Conservation (phyloP, 2,329 filamentous ascomycete species). For the Fusarium robinianum region DNA sequence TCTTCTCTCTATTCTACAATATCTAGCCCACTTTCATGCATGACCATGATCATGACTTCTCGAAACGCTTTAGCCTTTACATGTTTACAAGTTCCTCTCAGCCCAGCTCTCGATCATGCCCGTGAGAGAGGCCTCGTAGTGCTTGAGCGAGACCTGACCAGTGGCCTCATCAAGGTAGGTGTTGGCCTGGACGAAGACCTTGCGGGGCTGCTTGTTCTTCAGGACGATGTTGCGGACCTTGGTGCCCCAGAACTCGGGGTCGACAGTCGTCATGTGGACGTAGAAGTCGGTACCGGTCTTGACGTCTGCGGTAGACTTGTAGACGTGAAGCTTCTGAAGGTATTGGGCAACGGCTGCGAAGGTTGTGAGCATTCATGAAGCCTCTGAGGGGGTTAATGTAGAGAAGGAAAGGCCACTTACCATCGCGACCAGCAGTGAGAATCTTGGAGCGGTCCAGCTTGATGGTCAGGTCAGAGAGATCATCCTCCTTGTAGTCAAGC, state of each 20-base stretch:
- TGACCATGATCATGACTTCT: slow-evolving; percentile 6
- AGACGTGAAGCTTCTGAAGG: slow-evolving; percentile 89
- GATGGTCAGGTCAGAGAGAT: slow-evolving; percentile 81
- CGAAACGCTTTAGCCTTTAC: not conserved
- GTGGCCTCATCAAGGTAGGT: slow-evolving; percentile 71
- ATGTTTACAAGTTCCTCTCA: slow-evolving; percentile 58
- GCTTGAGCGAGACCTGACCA: slow-evolving; percentile 75
- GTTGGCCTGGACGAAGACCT: slow-evolving; percentile 94
- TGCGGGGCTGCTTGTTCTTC: slow-evolving; percentile 78
- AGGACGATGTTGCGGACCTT: slow-evolving; percentile 78
- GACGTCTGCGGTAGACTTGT: slow-evolving; percentile 87
- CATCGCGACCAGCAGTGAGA: slow-evolving; percentile 75
- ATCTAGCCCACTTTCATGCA: slow-evolving; percentile 7
- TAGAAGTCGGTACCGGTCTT: slow-evolving; percentile 79
- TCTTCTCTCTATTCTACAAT: slow-evolving; percentile 26
- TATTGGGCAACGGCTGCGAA: slow-evolving; percentile 75
- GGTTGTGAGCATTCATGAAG: slow-evolving; percentile 32
- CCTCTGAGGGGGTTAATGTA: no score
- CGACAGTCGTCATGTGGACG: slow-evolving; percentile 80
- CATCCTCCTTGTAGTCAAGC: slow-evolving; percentile 72
- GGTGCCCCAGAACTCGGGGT: slow-evolving; percentile 79
- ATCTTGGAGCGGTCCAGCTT: slow-evolving; percentile 86
- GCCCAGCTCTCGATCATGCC: slow-evolving; percentile 85
- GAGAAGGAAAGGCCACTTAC: slow-evolving; percentile 39
- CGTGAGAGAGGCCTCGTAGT: slow-evolving; percentile 81